phyloP scores from a whole-genome alignment of 2,329 filamentous ascomycete genomes.

The Penicillium janthinellum region DNA sequence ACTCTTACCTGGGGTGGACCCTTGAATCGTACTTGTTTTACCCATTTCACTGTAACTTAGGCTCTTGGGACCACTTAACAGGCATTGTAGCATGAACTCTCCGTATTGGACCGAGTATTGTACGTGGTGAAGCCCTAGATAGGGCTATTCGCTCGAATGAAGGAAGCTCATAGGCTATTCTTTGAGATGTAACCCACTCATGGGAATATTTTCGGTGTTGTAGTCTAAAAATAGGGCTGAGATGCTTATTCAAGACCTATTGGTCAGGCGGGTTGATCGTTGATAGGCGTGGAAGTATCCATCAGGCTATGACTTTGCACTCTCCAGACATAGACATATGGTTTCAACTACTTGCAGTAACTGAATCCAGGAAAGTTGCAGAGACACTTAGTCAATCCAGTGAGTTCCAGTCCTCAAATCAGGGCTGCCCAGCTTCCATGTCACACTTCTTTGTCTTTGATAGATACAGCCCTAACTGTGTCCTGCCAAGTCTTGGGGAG shows the following conservation, averaged over 20 bases:
- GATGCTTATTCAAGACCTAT: not conserved
- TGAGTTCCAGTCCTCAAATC: too few species aligned
- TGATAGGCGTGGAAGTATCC: not conserved
- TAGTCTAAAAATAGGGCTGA: constrained; percentile 4
- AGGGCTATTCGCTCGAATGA: not conserved
- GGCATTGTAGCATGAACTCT: not conserved
- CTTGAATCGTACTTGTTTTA: constrained; percentile 22
- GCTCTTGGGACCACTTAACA: not conserved
- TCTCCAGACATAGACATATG: too few species aligned
- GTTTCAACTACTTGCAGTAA: too few species aligned
- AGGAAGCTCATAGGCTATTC: constrained; percentile 1
- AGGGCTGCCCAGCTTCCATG: too few species aligned
- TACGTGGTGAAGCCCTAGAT: constrained; percentile 1
- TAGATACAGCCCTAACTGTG: too few species aligned
- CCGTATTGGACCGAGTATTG: constrained; percentile 1
- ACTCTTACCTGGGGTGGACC: constrained; percentile 2
- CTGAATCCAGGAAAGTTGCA: too few species aligned
- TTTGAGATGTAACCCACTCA: not conserved
- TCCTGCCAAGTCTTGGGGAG: too few species aligned
- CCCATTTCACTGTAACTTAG: not conserved
- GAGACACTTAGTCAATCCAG: too few species aligned
- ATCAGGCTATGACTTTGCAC: not conserved
- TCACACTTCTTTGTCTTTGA: too few species aligned
- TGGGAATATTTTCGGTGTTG: not conserved
- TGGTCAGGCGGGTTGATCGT: not conserved